Evolutionary conservation across 176 grass and related monocot species (phyloP), one percentile per base, ranked within the genome.

Genomic region (Elymus sibiricus): DNA sequence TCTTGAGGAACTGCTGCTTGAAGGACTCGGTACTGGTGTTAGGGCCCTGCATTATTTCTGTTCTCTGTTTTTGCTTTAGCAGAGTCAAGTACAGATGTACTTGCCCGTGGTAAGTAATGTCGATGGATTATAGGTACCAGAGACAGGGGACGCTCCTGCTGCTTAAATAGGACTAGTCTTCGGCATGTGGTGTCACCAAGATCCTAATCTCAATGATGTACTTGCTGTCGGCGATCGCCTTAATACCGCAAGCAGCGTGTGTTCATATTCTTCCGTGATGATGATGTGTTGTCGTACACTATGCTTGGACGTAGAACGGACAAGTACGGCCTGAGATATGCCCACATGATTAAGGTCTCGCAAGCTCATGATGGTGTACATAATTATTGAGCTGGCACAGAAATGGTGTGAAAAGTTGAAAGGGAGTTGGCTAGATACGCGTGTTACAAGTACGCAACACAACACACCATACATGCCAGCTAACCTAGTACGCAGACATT

Each of bases 1-100:
- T 89, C 86, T 75, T 86, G 81, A 94, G 78, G 42, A 96, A 27
- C 2, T 2, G 77, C 43, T 69, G 70, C 87, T 88, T 88, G 87
- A 91, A 93, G 22, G 77, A 44, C 75, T 32, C 79, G 81, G 42
- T 37, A 65, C 11, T 19, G 0, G 1, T 6, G 49, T 69, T 88
- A 2, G 74, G 69, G 67, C 70, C 69, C 80, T 90, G 68, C 95
- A 93, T 94, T 46, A 1, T 1, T 7, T 67, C 77, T 11, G 14
- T 35, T 11, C 4, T 47, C 72, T 22, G 0, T 83, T 29, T 74
- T 38, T 3, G 5, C 13, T 34, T 39, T 14, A 37, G 16, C 5
- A 29, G 19, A 25, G 35, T 17, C 9, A 44, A 14, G 5, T 63
- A 22, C 4, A 27, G 55, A 17, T 79, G 13, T 37, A 28, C n/a